Conservation (phyloP, 2,329 filamentous ascomycete genomes). For the Pleomassaria siparia region DNA sequence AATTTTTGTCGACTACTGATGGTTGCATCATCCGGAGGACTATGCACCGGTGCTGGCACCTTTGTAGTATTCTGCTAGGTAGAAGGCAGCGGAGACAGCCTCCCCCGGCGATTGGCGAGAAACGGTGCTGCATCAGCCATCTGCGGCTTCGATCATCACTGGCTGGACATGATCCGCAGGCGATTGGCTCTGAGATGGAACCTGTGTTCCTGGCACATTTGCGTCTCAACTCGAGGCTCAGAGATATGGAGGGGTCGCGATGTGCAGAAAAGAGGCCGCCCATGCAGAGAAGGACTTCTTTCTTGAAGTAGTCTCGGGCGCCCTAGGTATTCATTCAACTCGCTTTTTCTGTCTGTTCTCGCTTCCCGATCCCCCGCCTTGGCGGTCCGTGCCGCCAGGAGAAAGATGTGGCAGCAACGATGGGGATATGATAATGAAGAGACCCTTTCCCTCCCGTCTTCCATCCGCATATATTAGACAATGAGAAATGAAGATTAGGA, state of each 20-base stretch:
- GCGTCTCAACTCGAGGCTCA: constrained; percentile 17
- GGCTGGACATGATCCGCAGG: constrained; percentile 35
- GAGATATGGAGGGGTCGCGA: constrained; percentile 18
- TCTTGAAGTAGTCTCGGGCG: constrained; percentile 22
- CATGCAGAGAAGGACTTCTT: constrained; percentile 22
- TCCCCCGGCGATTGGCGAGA: constrained; percentile 31
- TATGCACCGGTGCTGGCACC: not conserved
- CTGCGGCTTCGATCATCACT: constrained; percentile 25
- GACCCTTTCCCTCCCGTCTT: constrained; percentile 13
- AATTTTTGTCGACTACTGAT: constrained; percentile 14
- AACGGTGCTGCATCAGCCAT: constrained; percentile 34
- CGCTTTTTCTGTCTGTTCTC: constrained; percentile 34
- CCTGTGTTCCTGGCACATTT: constrained; percentile 14
- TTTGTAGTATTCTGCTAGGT: constrained; percentile 10
- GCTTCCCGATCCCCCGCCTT: constrained; percentile 25
- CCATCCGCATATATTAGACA: constrained; percentile 6
- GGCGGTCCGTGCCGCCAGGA: constrained; percentile 21
- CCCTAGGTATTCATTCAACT: constrained; percentile 38
- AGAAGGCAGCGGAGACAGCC: constrained; percentile 8
- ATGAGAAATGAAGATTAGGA: constrained; percentile 19
- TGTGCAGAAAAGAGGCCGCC: constrained; percentile 21
- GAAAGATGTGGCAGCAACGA: constrained; percentile 23
- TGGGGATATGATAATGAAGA: constrained; percentile 14
- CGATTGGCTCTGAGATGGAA: constrained; percentile 29
- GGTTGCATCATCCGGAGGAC: constrained; percentile 10